Percentiles rank a stretch among this genome's conserved stretches.
Conservation (phyloP, 768 basidiomycete species). For the Pulveroboletus sp. region DNA sequence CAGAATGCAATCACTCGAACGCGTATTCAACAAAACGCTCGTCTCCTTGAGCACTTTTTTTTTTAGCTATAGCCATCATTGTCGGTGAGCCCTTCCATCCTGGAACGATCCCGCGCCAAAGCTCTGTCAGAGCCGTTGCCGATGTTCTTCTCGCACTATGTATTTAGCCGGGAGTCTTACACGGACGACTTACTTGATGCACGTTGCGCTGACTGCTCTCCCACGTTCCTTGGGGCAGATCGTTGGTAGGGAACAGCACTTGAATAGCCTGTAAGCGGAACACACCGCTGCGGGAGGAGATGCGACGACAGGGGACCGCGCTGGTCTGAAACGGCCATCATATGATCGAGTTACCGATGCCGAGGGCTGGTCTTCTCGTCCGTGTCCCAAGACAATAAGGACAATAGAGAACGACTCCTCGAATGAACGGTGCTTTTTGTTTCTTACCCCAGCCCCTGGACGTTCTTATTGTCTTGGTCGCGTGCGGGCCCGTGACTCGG, state of each 20-base stretch:
- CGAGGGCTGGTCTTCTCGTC: slow-evolving; percentile 5
- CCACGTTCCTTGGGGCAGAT: not conserved
- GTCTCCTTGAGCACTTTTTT: slow-evolving; percentile 22
- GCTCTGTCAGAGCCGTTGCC: too few species aligned
- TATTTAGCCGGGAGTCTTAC: too few species aligned
- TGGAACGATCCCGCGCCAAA: not conserved
- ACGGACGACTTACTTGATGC: slow-evolving; percentile 39
- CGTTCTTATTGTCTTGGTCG: slow-evolving; percentile 25
- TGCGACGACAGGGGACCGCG: too few species aligned
- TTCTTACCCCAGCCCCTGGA: slow-evolving; percentile 9
- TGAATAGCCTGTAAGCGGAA: too few species aligned
- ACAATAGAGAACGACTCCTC: slow-evolving; percentile 21
- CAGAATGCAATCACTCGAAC: slow-evolving; percentile 15
- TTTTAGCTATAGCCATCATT: slow-evolving; percentile 25
- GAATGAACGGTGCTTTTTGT: slow-evolving; percentile 7
- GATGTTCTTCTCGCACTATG: slow-evolving; percentile 36
- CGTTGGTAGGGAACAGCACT: slow-evolving; percentile 22
- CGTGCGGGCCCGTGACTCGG: too few species aligned
- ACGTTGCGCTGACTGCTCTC: slow-evolving; percentile 9
- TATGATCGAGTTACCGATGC: not conserved
- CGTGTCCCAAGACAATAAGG: slow-evolving; percentile 17
- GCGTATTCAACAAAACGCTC: slow-evolving; percentile 31
- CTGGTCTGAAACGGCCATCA: not conserved
- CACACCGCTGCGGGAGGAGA: too few species aligned
- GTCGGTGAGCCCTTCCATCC: slow-evolving; percentile 21